phyloP scores from a whole-genome alignment of 2,329 filamentous ascomycete species.

The Botrytis porri region DNA sequence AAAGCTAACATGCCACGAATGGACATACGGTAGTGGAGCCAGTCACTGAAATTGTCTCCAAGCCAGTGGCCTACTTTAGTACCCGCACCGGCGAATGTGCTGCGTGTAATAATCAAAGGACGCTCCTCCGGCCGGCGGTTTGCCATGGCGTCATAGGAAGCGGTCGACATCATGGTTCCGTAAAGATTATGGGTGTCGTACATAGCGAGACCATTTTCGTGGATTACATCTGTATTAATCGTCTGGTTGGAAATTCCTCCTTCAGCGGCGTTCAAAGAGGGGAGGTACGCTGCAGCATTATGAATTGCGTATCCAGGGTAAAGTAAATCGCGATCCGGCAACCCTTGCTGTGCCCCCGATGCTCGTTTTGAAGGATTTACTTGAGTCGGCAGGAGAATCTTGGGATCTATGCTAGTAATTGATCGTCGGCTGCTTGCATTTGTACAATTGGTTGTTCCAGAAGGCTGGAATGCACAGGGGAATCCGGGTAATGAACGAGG shows the following conservation, averaged over 20 bases:
- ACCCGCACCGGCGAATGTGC: constrained; percentile 72
- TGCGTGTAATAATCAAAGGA: constrained; percentile 71
- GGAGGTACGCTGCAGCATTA: constrained; percentile 54
- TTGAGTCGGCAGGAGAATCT: neutral
- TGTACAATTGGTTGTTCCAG: constrained; percentile 40
- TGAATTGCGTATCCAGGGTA: constrained; percentile 63
- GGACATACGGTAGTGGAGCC: constrained; percentile 57
- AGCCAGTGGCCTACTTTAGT: constrained; percentile 60
- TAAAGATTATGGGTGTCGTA: constrained; percentile 79
- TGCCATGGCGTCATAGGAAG: constrained; percentile 64
- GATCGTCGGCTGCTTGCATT: constrained; percentile 26
- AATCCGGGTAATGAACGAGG: constrained; percentile 68
- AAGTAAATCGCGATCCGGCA: constrained; percentile 61
- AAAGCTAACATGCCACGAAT: constrained; percentile 61
- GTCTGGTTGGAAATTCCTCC: constrained; percentile 56
- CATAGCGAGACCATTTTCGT: constrained; percentile 63
- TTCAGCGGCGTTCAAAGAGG: constrained; percentile 43
- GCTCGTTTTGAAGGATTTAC: constrained; percentile 22
- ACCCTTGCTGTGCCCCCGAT: constrained; percentile 50
- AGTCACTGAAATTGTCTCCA: constrained; percentile 56
- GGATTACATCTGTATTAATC: constrained; percentile 64
- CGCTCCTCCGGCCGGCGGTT: constrained; percentile 59
- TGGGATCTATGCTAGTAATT: constrained; percentile 13
- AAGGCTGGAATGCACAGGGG: constrained; percentile 63
- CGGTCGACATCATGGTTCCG: constrained; percentile 70